These are phyloP conservation scores for Syzygium jambos DNA, from an alignment of 345 rosid species.

Conservation along the genomic window DNA sequence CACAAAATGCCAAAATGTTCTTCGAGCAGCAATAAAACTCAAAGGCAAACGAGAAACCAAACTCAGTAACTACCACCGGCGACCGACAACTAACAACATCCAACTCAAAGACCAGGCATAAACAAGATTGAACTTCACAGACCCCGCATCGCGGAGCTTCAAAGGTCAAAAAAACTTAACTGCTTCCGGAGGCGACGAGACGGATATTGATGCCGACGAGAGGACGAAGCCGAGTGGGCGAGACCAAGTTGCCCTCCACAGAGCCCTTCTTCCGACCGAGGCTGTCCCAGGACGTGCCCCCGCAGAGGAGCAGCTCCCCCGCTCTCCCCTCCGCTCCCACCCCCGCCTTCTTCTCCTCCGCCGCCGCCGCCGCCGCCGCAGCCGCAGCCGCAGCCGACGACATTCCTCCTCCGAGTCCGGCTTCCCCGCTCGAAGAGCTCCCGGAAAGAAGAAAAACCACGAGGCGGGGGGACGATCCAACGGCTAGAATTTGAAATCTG, in stretches of 20 bases:
- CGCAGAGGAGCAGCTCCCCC: slow-evolving; percentile 94
- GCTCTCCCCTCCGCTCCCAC: slow-evolving; percentile 48
- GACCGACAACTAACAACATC: background rate
- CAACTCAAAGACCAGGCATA: background rate
- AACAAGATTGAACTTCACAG: background rate
- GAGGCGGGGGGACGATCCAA: slow-evolving; percentile 19
- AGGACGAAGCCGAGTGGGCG: slow-evolving; percentile 91
- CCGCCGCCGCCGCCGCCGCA: slow-evolving; percentile 24
- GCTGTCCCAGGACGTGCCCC: slow-evolving; percentile 71
- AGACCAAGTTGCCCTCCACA: slow-evolving; percentile 64
- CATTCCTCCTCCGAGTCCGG: slow-evolving; percentile 23
- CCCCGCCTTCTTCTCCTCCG: slow-evolving; percentile 32
- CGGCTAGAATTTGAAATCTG: slow-evolving; percentile 30
- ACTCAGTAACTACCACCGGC: background rate
- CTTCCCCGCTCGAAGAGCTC: background rate
- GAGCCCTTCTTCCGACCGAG: slow-evolving; percentile 60
- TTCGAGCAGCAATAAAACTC: background rate
- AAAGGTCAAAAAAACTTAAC: slow-evolving; percentile 31
- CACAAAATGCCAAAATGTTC: slow-evolving; percentile 1
- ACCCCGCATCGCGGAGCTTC: background rate
- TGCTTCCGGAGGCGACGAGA: slow-evolving; percentile 76
- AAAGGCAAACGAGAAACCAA: background rate
- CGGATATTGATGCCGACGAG: slow-evolving; percentile 72
- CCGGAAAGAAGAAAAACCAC: background rate
- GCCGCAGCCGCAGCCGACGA: slow-evolving; percentile 22